Evolutionary conservation across 306 rosid genomes (phyloP).

Genomic region (Echinosophora koreensis): DNA sequence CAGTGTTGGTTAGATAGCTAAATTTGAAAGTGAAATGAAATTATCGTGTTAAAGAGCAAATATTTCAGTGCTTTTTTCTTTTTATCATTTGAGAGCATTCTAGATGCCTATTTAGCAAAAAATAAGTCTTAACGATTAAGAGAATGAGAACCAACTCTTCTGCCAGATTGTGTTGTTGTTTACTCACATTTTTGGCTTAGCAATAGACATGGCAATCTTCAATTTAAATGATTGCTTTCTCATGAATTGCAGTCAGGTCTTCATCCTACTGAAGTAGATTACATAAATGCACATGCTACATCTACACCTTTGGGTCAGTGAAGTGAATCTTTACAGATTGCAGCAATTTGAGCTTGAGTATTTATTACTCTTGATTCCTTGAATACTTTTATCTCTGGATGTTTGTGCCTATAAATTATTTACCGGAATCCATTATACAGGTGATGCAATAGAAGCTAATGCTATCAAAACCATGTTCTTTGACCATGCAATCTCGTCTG

Average conservation of each 20-base stretch:
- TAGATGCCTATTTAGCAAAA: constrained; percentile 4
- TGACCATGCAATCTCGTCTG: constrained; percentile 63
- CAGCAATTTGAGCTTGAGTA: constrained; percentile 37
- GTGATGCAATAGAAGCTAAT: constrained; percentile 86
- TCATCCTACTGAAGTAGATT: constrained; percentile 78
- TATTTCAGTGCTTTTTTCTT: constrained; percentile 24
- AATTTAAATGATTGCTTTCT: constrained; percentile 35
- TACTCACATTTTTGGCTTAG: constrained; percentile 35
- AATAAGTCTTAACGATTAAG: constrained; percentile 18
- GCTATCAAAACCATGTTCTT: constrained; percentile 80
- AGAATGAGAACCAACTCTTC: constrained; percentile 36
- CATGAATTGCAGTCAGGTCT: constrained; percentile 78
- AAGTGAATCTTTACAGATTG: constrained; percentile 37
- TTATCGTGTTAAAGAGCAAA: constrained; percentile 7
- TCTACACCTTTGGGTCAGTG: constrained; percentile 85
- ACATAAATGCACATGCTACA: constrained; percentile 94
- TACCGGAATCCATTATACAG: constrained; percentile 49
- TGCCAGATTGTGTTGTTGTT: constrained; percentile 21
- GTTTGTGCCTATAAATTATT: constrained; percentile 21
- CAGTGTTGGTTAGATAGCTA: constrained; percentile 31
- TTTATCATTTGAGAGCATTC: constrained; percentile 34
- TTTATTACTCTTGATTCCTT: constrained; percentile 23
- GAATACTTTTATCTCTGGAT: constrained; percentile 9
- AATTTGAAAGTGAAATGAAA: constrained; percentile 20
- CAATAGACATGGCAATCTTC: constrained; percentile 26